Evolutionary conservation across 108 stramenopile species (phyloP).

Genomic region (Stephanodiscus triporus): DNA sequence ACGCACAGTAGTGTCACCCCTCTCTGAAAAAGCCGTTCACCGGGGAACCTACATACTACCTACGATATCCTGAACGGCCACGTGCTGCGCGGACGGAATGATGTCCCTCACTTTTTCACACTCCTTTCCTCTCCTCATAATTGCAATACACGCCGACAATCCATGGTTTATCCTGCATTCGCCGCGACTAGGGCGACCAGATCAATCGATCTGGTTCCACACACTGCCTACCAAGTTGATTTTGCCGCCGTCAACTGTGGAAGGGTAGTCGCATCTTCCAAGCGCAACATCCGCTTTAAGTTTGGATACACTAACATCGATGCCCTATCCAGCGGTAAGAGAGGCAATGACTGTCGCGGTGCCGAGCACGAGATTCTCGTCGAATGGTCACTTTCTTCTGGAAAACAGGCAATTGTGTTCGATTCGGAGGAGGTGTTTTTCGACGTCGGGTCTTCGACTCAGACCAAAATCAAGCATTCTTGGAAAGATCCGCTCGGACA

Average conservation of each 20-base stretch:
- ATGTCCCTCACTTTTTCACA: no score
- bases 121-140: no score
- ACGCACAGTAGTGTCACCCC: no score
- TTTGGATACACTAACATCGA: constrained; percentile 53
- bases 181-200: neutral
- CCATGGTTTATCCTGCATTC: constrained; percentile 1
- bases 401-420: constrained; percentile 37
- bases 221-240: constrained; percentile 53
- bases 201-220: constrained; percentile 23
- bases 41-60: no score
- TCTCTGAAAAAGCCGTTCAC: no score
- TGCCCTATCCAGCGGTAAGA: constrained; percentile 34
- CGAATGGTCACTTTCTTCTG: constrained; percentile 49
- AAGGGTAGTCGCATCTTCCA: constrained; percentile 42
- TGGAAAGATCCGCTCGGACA: constrained; percentile 54
- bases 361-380: constrained; percentile 52
- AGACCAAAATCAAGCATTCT: constrained; percentile 53
- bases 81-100: no score
- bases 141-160: neutral
- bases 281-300: constrained; percentile 53
- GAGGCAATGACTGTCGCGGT: constrained; percentile 51
- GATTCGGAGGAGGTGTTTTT: constrained; percentile 41
- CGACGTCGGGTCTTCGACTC: constrained; percentile 30
- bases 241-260: constrained; percentile 45
- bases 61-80: no score